These are phyloP conservation scores for Iodosphaeria phyllophila DNA, from an alignment of 2,329 filamentous ascomycete genomes.

Conservation along the genomic window DNA sequence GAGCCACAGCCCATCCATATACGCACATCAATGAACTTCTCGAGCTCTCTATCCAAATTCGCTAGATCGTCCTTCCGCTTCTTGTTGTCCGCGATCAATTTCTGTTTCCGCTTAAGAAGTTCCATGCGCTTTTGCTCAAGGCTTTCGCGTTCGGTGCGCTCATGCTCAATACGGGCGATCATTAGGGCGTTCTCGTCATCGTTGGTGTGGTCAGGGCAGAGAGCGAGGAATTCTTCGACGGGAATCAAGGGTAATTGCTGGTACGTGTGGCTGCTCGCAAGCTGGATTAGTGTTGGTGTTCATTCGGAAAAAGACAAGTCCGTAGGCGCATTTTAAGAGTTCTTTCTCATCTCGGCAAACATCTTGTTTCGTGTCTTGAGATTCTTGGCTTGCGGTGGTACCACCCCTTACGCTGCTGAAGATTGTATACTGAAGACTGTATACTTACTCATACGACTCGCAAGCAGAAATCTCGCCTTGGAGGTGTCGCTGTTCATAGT, in stretches of 20 bases:
- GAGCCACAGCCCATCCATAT: constrained; percentile 5
- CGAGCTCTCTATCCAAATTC: constrained; percentile 77
- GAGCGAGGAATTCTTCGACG: constrained; percentile 58
- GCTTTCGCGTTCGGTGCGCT: constrained; percentile 65
- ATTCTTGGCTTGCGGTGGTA: too few relatives aligned
- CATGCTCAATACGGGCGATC: constrained; percentile 79
- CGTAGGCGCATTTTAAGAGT: too few relatives aligned
- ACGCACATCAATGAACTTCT: constrained; percentile 79
- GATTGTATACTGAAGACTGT: too few relatives aligned
- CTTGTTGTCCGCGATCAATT: constrained; percentile 57
- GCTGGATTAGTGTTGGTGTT: constrained; percentile 8
- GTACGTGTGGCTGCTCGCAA: constrained; percentile 55
- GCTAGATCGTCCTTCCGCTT: constrained; percentile 85
- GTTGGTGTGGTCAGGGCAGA: constrained; percentile 57
- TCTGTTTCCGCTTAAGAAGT: constrained; percentile 46
- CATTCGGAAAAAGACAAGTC: not conserved
- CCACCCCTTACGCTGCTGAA: too few relatives aligned
- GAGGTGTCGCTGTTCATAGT: constrained; percentile 87
- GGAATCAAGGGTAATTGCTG: constrained; percentile 71
- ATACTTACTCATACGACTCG: constrained; percentile 70
- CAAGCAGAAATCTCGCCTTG: constrained; percentile 80
- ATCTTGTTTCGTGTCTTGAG: too few relatives aligned
- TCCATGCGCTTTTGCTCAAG: constrained; percentile 72
- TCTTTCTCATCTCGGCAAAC: too few relatives aligned
- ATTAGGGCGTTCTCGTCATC: constrained; percentile 66